A percentile compares a stretch with the other conserved stretches of the same genome.
These are phyloP conservation scores for Leccinum glutinopallens DNA, from an alignment of 1,284 basidiomycete genomes.

Conservation along the genomic window DNA sequence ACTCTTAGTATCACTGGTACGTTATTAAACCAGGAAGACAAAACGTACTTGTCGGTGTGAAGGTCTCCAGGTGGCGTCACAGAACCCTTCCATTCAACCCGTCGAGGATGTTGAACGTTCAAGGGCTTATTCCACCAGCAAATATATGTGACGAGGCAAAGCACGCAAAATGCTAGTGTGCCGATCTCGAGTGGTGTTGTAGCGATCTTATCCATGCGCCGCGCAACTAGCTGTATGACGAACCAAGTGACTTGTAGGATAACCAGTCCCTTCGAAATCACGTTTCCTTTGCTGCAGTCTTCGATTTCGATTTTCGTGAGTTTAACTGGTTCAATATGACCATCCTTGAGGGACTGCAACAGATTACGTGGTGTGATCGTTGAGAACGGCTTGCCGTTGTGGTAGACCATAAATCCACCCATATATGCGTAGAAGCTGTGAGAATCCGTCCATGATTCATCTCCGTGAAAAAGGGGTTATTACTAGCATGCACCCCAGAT, in stretches of 20 bases:
- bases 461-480: no score
- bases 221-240: background rate
- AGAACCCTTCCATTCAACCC: background rate
- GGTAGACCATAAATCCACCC: no score
- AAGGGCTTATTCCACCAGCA: background rate
- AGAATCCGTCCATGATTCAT: no score
- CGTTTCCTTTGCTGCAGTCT: background rate
- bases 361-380: no score
- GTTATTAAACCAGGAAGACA: background rate
- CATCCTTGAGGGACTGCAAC: no score
- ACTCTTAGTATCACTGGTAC: background rate
- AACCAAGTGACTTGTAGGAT: background rate
- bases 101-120: background rate
- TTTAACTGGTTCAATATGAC: no score
- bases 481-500: no score
- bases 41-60: no score
- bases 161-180: background rate
- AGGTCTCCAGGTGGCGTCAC: no score
- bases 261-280: background rate
- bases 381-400: no score
- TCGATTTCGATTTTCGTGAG: no score
- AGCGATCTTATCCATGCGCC: background rate
- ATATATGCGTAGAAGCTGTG: no score
- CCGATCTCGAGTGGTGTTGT: background rate
- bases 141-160: background rate